phyloP scores from a whole-genome alignment of 345 rosid species.

The Salix purpurea region DNA sequence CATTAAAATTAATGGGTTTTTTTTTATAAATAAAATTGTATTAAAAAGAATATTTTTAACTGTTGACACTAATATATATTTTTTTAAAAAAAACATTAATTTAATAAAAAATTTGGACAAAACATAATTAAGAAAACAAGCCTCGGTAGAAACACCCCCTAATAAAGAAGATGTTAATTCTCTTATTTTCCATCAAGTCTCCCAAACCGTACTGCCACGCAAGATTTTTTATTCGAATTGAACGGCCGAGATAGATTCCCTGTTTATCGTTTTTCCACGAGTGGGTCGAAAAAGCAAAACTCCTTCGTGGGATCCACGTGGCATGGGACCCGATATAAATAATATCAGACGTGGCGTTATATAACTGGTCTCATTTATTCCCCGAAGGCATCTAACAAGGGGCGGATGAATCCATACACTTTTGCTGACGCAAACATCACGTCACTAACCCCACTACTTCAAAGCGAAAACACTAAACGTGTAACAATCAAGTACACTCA shows the following conservation, averaged over 20 bases:
- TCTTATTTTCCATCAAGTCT: no score
- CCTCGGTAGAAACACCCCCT: no score
- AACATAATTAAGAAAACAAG: no score
- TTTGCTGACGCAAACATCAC: background rate
- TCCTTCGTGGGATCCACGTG: background rate
- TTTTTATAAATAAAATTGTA: no score
- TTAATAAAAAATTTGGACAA: no score
- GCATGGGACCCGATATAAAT: background rate
- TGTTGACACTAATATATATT: no score
- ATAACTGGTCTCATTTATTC: background rate
- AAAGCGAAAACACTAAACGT: background rate
- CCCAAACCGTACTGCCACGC: no score
- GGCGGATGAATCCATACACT: background rate
- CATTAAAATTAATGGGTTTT: no score
- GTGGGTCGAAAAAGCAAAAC: background rate
- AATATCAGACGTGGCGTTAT: background rate
- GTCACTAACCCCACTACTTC: background rate
- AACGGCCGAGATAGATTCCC: background rate
- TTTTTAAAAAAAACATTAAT: no score
- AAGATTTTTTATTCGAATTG: background rate
- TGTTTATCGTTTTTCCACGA: background rate
- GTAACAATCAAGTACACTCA: background rate
- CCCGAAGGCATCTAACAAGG: background rate
- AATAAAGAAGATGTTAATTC: no score
- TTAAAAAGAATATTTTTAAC: no score